A percentile compares a stretch with the other conserved stretches of the same genome.
Conservation (phyloP, 2,329 filamentous ascomycete species). For the Hortaea werneckii region DNA sequence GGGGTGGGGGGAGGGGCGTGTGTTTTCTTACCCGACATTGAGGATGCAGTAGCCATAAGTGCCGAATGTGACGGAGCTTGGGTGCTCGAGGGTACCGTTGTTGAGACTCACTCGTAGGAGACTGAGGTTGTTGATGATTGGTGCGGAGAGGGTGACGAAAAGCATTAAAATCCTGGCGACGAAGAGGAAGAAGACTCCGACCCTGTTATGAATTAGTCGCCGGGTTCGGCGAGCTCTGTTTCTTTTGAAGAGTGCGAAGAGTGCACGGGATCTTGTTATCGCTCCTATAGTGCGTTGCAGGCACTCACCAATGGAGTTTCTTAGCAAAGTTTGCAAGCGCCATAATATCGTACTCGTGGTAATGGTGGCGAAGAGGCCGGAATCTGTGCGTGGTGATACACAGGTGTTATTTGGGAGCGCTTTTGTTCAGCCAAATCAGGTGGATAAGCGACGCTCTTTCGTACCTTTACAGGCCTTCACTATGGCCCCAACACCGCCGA, state of each 20-base stretch:
- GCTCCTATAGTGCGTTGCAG: neutral
- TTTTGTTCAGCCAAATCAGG: neutral
- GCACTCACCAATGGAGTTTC: neutral
- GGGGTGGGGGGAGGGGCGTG: neutral
- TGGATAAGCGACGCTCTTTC: neutral
- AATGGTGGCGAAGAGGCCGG: no score
- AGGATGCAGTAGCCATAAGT: constrained; percentile 50
- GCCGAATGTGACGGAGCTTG: constrained; percentile 42
- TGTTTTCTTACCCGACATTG: constrained; percentile 20
- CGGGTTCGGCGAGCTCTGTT: constrained; percentile 27
- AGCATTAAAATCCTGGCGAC: constrained; percentile 46
- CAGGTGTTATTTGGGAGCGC: no score
- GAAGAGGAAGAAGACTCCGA: constrained; percentile 50
- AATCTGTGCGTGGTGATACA: no score
- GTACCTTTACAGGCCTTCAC: neutral
- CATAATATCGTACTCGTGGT: neutral
- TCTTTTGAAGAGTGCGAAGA: constrained; percentile 29
- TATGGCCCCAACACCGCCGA: neutral
- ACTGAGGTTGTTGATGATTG: constrained; percentile 46
- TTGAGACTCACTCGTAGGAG: constrained; percentile 45
- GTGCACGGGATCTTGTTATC: constrained; percentile 42
- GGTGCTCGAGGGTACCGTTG: constrained; percentile 24
- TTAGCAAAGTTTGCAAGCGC: neutral
- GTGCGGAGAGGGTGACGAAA: constrained; percentile 49
- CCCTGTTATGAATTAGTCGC: constrained; percentile 13